phyloP scores from a whole-genome alignment of 805 yeast species.

The Vanderwaltozyma tropicalis region DNA sequence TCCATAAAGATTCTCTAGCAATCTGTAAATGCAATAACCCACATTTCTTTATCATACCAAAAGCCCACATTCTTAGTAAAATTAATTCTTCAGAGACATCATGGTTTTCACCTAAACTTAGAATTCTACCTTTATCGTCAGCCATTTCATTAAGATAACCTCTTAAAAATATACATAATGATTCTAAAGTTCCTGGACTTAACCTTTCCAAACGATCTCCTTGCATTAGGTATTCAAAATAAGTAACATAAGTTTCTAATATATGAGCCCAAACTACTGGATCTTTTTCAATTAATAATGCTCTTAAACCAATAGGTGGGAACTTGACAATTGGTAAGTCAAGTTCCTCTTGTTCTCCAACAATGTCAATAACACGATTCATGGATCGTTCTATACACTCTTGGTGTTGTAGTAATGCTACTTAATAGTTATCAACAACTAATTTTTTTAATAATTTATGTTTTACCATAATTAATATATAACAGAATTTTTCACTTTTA shows the following conservation, averaged over 20 bases:
- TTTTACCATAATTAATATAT: too few relatives aligned
- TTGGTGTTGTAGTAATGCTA: too few relatives aligned
- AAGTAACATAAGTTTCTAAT: conserved; percentile 49
- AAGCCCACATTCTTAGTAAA: conserved; percentile 38
- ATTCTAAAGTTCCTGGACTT: conserved; percentile 47
- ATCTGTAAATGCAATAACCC: conserved; percentile 49
- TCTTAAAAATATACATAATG: conserved; percentile 45
- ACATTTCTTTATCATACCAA: conserved; percentile 39
- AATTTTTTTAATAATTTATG: too few relatives aligned
- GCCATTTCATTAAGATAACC: conserved; percentile 51
- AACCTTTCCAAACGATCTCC: conserved; percentile 32
- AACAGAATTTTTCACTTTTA: too few relatives aligned
- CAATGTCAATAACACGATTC: conserved; percentile 9
- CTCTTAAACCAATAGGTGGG: conserved; percentile 66
- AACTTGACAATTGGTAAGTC: conserved; percentile 52
- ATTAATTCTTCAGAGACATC: conserved; percentile 49
- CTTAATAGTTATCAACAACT: too few relatives aligned
- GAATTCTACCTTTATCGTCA: conserved; percentile 47
- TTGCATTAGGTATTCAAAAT: conserved; percentile 38
- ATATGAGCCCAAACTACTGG: conserved; percentile 77
- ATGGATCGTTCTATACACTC: neutral
- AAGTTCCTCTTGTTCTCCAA: conserved; percentile 13
- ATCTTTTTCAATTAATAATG: conserved; percentile 70
- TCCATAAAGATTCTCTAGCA: conserved; percentile 56
- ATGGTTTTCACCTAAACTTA: conserved; percentile 64